Percentiles rank a stretch among this genome's conserved stretches.
Evolutionary conservation across 1,139 yeast species (phyloP).

Genomic region (Kurtzmaniella quercitrusa): DNA sequence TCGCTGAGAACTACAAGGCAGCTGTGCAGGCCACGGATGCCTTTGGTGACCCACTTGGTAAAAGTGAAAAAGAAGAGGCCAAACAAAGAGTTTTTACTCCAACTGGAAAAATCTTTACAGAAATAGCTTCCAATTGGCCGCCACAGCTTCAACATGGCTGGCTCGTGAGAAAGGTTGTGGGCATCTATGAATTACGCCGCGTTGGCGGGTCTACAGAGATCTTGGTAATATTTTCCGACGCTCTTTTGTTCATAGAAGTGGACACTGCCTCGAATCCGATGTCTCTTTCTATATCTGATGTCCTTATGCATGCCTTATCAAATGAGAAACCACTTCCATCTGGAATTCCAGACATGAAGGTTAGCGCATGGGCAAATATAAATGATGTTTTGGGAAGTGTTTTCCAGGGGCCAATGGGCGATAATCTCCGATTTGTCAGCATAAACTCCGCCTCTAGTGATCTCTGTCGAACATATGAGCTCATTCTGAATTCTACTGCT

Average conservation of each 20-base stretch:
- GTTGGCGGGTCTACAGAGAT: slow-evolving; percentile 43
- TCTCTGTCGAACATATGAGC: slow-evolving; percentile 22
- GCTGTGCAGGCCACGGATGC: slow-evolving; percentile 72
- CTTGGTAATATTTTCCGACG: slow-evolving; percentile 77
- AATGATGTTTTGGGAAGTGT: slow-evolving; percentile 47
- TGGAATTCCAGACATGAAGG: slow-evolving; percentile 62
- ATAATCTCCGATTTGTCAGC: slow-evolving; percentile 25
- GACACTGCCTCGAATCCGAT: slow-evolving; percentile 31
- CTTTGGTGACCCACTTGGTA: slow-evolving; percentile 48
- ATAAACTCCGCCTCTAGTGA: slow-evolving; percentile 15
- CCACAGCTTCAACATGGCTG: slow-evolving; percentile 82
- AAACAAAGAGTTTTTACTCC: slow-evolving; percentile 76
- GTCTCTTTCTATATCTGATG: slow-evolving; percentile 67
- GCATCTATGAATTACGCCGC: slow-evolving; percentile 59
- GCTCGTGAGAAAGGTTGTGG: slow-evolving; percentile 80
- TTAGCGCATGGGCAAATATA: slow-evolving; percentile 66
- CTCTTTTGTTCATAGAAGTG: slow-evolving; percentile 53
- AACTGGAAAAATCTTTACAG: slow-evolving; percentile 82
- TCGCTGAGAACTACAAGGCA: slow-evolving; percentile 44
- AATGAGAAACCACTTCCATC: slow-evolving; percentile 75
- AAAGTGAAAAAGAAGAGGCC: slow-evolving; percentile 24
- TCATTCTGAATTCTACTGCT: slow-evolving; percentile 9
- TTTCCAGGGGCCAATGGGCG: slow-evolving; percentile 27
- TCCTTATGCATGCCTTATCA: slow-evolving; percentile 82
- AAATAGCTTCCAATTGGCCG: slow-evolving; percentile 85